phyloP scores from a whole-genome alignment of 208 protist species.

The Acanthamoeba royreba region DNA sequence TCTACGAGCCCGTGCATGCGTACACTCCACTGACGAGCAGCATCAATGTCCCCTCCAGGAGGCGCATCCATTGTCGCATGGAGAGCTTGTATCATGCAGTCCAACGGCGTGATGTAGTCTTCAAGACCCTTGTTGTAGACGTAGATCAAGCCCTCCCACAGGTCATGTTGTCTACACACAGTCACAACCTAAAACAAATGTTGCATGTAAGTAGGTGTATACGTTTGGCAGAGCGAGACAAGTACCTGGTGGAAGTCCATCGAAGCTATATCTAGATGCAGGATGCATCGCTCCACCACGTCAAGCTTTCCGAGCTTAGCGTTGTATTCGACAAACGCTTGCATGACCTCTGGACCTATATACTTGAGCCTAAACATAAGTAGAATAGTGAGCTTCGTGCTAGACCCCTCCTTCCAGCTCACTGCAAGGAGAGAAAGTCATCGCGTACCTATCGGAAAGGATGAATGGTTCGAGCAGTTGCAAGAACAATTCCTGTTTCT shows the following conservation, averaged over 20 bases:
- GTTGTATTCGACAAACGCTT: constrained; percentile 57
- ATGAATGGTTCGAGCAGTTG: constrained; percentile 64
- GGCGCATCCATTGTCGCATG: not conserved
- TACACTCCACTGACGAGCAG: not conserved
- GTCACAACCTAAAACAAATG: constrained; percentile 25
- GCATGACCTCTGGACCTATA: constrained; percentile 61
- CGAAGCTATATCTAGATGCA: constrained; percentile 58
- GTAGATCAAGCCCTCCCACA: constrained; percentile 59
- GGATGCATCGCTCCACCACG: constrained; percentile 60
- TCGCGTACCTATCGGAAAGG: not conserved
- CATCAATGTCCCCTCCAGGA: not conserved
- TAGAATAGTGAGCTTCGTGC: too few relatives aligned
- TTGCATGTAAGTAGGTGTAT: not conserved
- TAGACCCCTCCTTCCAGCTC: too few relatives aligned
- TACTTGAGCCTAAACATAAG: not conserved
- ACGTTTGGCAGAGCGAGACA: not conserved
- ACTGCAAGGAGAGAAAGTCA: too few relatives aligned
- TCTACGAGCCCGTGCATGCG: not conserved
- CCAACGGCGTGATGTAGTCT: constrained; percentile 65
- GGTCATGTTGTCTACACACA: constrained; percentile 54
- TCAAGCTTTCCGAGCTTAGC: constrained; percentile 11
- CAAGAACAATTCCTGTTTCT: constrained; percentile 37
- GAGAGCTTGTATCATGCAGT: constrained; percentile 49
- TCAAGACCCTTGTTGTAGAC: constrained; percentile 59
- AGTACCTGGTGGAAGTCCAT: constrained; percentile 65